Evolutionary conservation across 345 rosid species (phyloP), one percentile per base, ranked within the genome.

Genomic region (Tarenaya hassleriana): DNA sequence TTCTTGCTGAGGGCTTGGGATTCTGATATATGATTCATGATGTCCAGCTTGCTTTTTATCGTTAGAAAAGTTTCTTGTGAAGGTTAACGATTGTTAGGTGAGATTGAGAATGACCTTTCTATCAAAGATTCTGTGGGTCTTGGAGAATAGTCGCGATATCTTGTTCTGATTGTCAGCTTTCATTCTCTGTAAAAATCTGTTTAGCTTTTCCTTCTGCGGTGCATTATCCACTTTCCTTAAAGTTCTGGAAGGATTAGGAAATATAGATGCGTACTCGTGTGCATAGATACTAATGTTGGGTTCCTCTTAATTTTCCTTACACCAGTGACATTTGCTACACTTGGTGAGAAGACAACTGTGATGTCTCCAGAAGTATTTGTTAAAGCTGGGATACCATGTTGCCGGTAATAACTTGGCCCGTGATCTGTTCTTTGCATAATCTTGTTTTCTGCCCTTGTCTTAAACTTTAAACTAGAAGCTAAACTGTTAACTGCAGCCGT

Each of bases 341-440:
- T 91, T 44, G 98, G 98, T 54, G 90, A 91, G 83, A 91, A 91
- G 78, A 91, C 96, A 19, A 91, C 98, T 16, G 86, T 92, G 45
- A 84, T 92, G 83, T 88, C 98, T 34, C 98, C 98, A 19, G 96
- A 92, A 83, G 95, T 92, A 64, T 84, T 92, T 72, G 67, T 78
- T 41, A 62, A 69, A 58, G 94, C 90, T 8, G 98, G 98, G 34
- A 78, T 92, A 61, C 98, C 98, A 11, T 92, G 98, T 74, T 92
- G 98, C 95, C 82, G 98, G 98, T 78, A 63, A 69, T 45, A 40
- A 52, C 50, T 73, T 52, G 37, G 38, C 51, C 10, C 35, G 34
- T 66, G 52, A 58, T 61, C 58, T 65, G 45, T 58, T 67, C 17
- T 42, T 33, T 41, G 60, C 52, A 50, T 34, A 16, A 18, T 48